Evolutionary conservation across 495 filamentous ascomycete species (phyloP).

Genomic region (Aspergillus bertholletiae): DNA sequence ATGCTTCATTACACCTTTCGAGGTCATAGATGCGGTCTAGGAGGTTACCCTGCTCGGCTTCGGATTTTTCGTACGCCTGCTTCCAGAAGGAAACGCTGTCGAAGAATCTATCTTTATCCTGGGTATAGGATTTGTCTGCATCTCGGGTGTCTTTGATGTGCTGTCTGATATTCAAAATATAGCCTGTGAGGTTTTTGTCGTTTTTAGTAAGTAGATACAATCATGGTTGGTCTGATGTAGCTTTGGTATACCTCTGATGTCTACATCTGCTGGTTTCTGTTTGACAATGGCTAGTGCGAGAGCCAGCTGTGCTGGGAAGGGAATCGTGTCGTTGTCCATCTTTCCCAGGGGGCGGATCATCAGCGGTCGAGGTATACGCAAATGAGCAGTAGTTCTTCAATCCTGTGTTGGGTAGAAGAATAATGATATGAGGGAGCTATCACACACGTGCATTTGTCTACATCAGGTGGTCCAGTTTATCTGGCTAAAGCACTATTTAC

Average conservation of each 20-base stretch:
- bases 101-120: conserved; percentile 29
- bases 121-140: conserved; percentile 6
- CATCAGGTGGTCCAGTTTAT: too few species aligned
- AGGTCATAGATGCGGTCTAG: conserved; percentile 40
- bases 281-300: conserved; percentile 47
- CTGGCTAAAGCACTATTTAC: neutral
- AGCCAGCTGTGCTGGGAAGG: conserved; percentile 36
- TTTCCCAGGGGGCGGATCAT: neutral
- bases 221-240: neutral
- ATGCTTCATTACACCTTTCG: conserved; percentile 31
- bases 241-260: conserved; percentile 33
- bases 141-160: conserved; percentile 25
- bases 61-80: conserved; percentile 41
- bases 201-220: neutral
- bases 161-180: conserved; percentile 35
- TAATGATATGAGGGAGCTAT: too few species aligned
- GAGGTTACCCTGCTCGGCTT: conserved; percentile 42
- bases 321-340: conserved; percentile 11
- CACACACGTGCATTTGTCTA: too few species aligned
- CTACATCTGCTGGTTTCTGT: conserved; percentile 31
- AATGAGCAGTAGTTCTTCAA: neutral
- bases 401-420: neutral
- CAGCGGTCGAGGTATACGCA: too few species aligned
- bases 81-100: conserved; percentile 51
- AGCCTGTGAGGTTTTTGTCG: conserved; percentile 27